phyloP scores from a whole-genome alignment of 345 rosid genomes.

The Brassica rapa region DNA sequence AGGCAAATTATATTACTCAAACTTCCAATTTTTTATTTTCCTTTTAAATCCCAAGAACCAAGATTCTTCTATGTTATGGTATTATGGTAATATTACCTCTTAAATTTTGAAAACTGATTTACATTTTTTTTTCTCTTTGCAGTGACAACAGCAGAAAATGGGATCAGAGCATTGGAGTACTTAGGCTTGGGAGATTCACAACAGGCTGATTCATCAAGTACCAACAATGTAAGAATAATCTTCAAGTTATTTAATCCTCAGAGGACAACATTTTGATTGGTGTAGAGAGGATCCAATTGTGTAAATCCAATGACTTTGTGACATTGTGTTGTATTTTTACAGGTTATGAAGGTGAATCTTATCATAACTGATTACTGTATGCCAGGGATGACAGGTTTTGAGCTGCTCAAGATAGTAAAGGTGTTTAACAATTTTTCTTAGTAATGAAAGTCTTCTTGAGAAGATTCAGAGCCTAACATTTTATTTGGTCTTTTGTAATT shows the following conservation, averaged over 20 bases:
- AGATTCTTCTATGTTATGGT: no score
- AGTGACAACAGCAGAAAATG: constrained; percentile 88
- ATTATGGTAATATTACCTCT: neutral
- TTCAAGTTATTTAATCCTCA: neutral
- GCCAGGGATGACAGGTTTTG: constrained; percentile 95
- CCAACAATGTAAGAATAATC: constrained; percentile 21
- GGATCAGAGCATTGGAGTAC: constrained; percentile 67
- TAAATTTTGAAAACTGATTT: neutral
- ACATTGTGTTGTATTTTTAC: constrained; percentile 13
- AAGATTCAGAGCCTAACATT: neutral
- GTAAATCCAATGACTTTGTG: neutral
- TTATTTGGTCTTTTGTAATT: constrained; percentile 1
- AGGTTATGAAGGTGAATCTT: constrained; percentile 68
- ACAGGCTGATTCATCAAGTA: constrained; percentile 14
- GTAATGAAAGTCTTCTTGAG: neutral
- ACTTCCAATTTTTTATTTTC: neutral
- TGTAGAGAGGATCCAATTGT: neutral
- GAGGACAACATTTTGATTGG: neutral
- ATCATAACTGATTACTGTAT: constrained; percentile 88
- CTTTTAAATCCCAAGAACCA: neutral
- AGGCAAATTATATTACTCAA: constrained; percentile 43
- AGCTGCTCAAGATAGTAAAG: constrained; percentile 81
- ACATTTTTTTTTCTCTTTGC: neutral
- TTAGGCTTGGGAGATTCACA: constrained; percentile 59
- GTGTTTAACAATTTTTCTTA: constrained; percentile 26